phyloP scores from a whole-genome alignment of 768 basidiomycete species.

The Termitomyces eurrhizus region DNA sequence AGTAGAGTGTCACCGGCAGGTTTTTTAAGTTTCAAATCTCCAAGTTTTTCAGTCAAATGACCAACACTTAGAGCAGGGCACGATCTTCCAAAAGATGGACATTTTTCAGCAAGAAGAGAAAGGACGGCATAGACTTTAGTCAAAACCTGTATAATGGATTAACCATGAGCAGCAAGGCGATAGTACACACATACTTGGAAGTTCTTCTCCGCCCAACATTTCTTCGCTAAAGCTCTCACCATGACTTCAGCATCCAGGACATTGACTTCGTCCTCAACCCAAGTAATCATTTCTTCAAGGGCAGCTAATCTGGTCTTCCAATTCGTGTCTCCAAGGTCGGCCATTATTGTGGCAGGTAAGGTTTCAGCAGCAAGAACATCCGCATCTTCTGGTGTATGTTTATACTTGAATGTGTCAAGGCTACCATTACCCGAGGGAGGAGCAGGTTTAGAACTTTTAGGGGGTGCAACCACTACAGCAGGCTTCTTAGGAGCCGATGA shows the following conservation, averaged over 20 bases:
- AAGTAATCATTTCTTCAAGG: conserved; percentile 78
- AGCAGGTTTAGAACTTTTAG: conserved; percentile 42
- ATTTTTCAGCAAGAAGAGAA: conserved; percentile 65
- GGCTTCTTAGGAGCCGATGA: conserved; percentile 41
- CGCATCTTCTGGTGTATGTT: conserved; percentile 89
- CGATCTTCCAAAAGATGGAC: conserved; percentile 80
- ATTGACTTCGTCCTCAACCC: conserved; percentile 69
- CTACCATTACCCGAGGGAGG: conserved; percentile 46
- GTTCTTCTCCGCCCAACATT: conserved; percentile 98
- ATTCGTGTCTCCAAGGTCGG: conserved; percentile 78
- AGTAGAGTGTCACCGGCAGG: conserved; percentile 87
- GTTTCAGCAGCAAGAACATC: conserved; percentile 70
- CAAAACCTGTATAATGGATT: conserved; percentile 62
- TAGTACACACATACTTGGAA: conserved; percentile 68
- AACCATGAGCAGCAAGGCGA: neutral
- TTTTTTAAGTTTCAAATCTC: conserved; percentile 95
- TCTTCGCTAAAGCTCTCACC: conserved; percentile 83
- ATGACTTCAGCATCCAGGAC: conserved; percentile 84
- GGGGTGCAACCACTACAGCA: conserved; percentile 29
- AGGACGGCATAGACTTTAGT: conserved; percentile 84
- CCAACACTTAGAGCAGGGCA: conserved; percentile 78
- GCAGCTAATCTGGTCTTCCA: conserved; percentile 93
- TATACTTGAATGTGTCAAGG: conserved; percentile 87
- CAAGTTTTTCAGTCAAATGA: conserved; percentile 90
- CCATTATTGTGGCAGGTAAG: conserved; percentile 67